Evolutionary conservation across 2,329 filamentous ascomycete genomes (phyloP).

Genomic region (Penicillium polonicum): DNA sequence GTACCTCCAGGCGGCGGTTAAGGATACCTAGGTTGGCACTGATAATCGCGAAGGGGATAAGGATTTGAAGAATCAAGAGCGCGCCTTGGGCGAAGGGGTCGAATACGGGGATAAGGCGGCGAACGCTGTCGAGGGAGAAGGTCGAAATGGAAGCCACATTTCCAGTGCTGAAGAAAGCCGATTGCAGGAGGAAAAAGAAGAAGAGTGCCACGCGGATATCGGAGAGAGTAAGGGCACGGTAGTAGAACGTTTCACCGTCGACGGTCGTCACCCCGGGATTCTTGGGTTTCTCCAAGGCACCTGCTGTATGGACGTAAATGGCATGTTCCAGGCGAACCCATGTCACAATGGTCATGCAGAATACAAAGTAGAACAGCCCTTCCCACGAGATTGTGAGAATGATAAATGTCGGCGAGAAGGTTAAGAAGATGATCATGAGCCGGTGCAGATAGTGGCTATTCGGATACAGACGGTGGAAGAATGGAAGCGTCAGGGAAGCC

Average conservation of each 20-base stretch:
- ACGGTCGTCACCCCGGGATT: slow-evolving; percentile 37
- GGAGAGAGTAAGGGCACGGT: slow-evolving; percentile 72
- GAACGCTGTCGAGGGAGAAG: slow-evolving; percentile 89
- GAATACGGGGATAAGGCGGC: slow-evolving; percentile 84
- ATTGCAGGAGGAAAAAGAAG: slow-evolving; percentile 92
- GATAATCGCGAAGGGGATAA: slow-evolving; percentile 90
- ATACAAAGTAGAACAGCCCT: slow-evolving; percentile 90
- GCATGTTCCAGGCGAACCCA: slow-evolving; percentile 93
- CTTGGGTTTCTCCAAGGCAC: slow-evolving; percentile 30
- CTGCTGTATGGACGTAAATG: slow-evolving; percentile 53
- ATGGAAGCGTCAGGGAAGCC: slow-evolving; percentile 72
- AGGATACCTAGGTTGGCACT: slow-evolving; percentile 92
- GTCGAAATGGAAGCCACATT: slow-evolving; percentile 93
- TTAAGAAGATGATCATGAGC: slow-evolving; percentile 82
- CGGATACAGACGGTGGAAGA: slow-evolving; percentile 75
- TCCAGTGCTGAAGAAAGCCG: slow-evolving; percentile 94
- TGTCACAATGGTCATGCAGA: slow-evolving; percentile 74
- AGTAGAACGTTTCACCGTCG: slow-evolving; percentile 37
- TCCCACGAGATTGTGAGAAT: slow-evolving; percentile 97
- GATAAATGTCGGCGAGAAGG: slow-evolving; percentile 90
- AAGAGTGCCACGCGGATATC: slow-evolving; percentile 88
- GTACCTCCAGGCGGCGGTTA: slow-evolving; percentile 78
- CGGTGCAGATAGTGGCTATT: slow-evolving; percentile 89
- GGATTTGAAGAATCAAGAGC: slow-evolving; percentile 80
- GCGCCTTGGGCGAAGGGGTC: slow-evolving; percentile 90